Base-by-base conservation (phyloP, 139 green algal genomes). In the Chlorella sp. region DNA sequence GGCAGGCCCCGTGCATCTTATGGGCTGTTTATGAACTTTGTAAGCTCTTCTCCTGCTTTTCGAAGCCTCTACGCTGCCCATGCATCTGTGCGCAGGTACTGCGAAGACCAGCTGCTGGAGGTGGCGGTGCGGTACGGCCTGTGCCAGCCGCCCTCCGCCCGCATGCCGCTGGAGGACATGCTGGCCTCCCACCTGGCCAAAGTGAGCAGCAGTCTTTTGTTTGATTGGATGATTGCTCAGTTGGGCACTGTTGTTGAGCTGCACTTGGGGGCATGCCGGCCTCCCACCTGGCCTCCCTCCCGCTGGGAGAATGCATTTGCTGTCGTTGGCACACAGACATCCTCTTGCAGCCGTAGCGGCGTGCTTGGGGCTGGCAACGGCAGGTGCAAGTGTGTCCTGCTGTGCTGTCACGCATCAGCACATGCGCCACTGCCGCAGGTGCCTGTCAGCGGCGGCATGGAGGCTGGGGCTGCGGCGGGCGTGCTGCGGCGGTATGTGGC, bases 101-200 rank as follows among this genome's bases (percentile, higher is more conserved):
- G 76, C 76, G 76, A 82, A 60, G 76, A 82, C 36, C 76, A 82
- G 76, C 76, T 82, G 76, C 60, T 82, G 80, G 56, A 85, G 47
- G 67, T 78, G 36, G 80, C 67, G 25, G 65, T 85, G 15, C 65
- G 81, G 20, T 80, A 62, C 75, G 82, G 82, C 34, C 39, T 90
- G 67, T 90, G 87, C 60, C 55, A 39, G n/a, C 67, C 87, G 28
- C 82, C 87, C 62, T 74, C 65, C 4, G 82, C 87, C 13, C 51
- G 44, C 28, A 18, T 85, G 32, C 64, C 82, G 26, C 76, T 90
- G 67, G 65, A 83, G 25, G 76, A 74, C 34, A 67, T 85, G n/a
- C 51, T 90, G 39, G 56, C 39, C 17, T 70, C 57, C 18, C 87
- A 90, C 60, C 36, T 90, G 55, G 36, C 74, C 3, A 88, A 87